phyloP scores from a whole-genome alignment of 352 stramenopile genomes.

The Pythium vanterpoolii region DNA sequence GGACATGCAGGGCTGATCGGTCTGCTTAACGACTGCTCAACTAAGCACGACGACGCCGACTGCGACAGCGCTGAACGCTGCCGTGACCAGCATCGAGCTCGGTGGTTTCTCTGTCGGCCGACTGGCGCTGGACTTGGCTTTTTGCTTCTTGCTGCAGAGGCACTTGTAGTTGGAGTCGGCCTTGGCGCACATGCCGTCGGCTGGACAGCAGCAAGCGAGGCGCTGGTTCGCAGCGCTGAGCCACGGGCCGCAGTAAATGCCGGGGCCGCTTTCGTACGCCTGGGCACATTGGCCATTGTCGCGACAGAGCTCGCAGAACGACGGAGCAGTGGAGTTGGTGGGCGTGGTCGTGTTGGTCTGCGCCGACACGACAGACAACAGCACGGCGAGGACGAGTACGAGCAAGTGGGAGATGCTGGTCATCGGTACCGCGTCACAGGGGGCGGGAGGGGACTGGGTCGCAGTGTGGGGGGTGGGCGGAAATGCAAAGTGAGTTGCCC shows the following conservation, averaged over 20 bases:
- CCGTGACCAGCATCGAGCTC: not conserved
- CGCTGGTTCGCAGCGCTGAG: constrained; percentile 17
- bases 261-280: constrained; percentile 20
- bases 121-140: not conserved
- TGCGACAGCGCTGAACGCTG: not conserved
- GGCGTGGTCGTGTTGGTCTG: not conserved
- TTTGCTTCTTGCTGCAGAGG: constrained; percentile 8
- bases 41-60: not conserved
- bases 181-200: constrained; percentile 10
- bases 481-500: not conserved
- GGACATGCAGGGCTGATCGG: not conserved
- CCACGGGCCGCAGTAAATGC: constrained; percentile 25
- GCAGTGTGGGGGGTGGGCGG: not conserved
- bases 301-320: constrained; percentile 20
- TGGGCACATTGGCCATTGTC: constrained; percentile 20
- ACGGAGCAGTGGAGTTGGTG: constrained; percentile 1
- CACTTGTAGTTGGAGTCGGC: constrained; percentile 19
- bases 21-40: not conserved
- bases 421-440: not conserved
- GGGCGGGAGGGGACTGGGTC: too few relatives aligned
- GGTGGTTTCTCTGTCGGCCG: not conserved
- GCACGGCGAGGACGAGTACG: not conserved
- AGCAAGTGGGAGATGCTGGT: not conserved
- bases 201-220: constrained; percentile 27
- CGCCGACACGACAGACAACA: not conserved